Evolutionary conservation across 441 rosid species (phyloP), one percentile per base, ranked within the genome.

Genomic region (Pelargonium exstipulatum): DNA sequence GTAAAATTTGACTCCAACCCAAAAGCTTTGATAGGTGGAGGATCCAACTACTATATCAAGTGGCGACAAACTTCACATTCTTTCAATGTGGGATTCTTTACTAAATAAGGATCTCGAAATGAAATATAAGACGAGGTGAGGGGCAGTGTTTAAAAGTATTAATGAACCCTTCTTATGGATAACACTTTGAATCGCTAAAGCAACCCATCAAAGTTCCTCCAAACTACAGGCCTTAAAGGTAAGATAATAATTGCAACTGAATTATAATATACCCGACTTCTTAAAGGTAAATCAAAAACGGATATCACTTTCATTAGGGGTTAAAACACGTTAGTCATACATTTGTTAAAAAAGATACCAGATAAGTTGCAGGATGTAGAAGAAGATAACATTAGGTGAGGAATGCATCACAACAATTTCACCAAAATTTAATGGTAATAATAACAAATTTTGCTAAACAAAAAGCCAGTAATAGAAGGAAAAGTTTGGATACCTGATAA

Each of bases 401-500:
- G 9, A 65, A 13, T n/a, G 14, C 26, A 65, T 46, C 68, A 64
- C 43, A 73, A 58, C 24, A 63, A n/a, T 24, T 60, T 35, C 42
- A 26, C 6, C 5, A 13, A 60, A 13, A 24, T 3, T 9, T 60
- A 60, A 10, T 60, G 22, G 46, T 24, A 60, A 10, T 3, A 60
- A 14, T 63, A 24, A 64, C 22, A 9, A 35, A 55, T 20, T 8
- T 63, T 60, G 64, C 62, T 49, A 49, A 20, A 42, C 18, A 5
- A 10, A 62, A n/a, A 64, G 24, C 45, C 5, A 13, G 9, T 17
- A 45, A 40, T 53, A 73, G 67, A 60, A 66, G 29, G 37, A 64
- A 74, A 66, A 63, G 65, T 55, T 70, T 61, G 35, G 37, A 24
- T 84, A 95, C 99, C 99, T 95, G 99, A 80, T 90, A 92, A 77